A percentile compares a stretch with the other conserved stretches of the same genome.
Evolutionary conservation across 352 stramenopile species (phyloP).

Genomic region (Globisporangium acanthophoron): DNA sequence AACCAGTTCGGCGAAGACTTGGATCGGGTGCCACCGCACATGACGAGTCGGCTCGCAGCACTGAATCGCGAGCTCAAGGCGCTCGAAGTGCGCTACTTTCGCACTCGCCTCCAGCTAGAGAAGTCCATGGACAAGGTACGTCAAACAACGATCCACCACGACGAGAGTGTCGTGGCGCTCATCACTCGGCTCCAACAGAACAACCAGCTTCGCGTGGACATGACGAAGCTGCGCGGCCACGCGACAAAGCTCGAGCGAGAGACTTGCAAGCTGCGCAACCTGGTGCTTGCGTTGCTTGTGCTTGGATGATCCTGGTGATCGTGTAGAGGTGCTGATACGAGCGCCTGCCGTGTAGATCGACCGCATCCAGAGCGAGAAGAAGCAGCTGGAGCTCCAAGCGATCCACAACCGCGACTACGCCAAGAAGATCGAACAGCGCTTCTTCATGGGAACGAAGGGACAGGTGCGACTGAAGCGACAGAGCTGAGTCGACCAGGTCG

Average conservation of each 20-base stretch:
- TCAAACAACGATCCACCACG: not conserved
- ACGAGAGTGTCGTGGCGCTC: not conserved
- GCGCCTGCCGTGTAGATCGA: conserved; percentile 38
- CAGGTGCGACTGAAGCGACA: conserved; percentile 16
- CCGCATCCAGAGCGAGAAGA: conserved; percentile 67
- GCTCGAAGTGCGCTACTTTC: conserved; percentile 74
- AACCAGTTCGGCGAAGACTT: conserved; percentile 26
- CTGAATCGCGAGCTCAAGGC: conserved; percentile 69
- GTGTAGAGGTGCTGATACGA: not conserved
- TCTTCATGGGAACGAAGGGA: conserved; percentile 70
- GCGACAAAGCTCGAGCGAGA: conserved; percentile 50
- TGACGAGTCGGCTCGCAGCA: conserved; percentile 48
- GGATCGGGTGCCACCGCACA: conserved; percentile 29
- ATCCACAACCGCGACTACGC: conserved; percentile 80
- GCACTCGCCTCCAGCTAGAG: conserved; percentile 63
- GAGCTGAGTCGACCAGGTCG: no score
- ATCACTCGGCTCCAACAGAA: conserved; percentile 22
- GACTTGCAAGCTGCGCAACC: conserved; percentile 52
- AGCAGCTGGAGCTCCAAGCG: conserved; percentile 73
- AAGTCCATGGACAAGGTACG: conserved; percentile 59
- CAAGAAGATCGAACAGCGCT: conserved; percentile 81
- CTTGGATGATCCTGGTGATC: not conserved
- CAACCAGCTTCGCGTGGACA: conserved; percentile 46
- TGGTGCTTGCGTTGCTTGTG: conserved; percentile 19
- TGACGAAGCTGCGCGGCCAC: conserved; percentile 29